Evolutionary conservation across 169 alveolate species (phyloP).

Genomic region (Eimeria necatrix): DNA sequence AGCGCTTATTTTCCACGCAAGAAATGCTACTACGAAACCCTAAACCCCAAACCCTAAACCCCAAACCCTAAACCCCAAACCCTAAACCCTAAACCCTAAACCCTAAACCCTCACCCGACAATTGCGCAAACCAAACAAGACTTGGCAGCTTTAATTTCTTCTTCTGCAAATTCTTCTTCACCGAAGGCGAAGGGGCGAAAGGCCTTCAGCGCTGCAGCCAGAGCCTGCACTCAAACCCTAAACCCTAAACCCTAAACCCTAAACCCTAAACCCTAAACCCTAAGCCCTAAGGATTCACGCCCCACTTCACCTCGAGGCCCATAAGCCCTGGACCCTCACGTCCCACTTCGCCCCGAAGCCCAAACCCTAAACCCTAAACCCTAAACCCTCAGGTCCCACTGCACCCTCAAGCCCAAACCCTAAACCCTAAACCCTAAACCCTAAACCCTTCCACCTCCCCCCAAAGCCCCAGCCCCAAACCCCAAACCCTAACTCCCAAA

Average conservation of each 20-base stretch:
- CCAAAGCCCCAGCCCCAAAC: background rate
- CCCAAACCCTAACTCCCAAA: background rate
- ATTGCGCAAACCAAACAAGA: background rate
- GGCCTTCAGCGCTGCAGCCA: background rate
- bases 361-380: slow-evolving; percentile 32
- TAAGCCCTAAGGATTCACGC: no score
- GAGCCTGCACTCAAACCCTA: background rate
- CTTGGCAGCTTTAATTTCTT: background rate
- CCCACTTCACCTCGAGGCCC: no score
- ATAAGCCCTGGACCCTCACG: background rate
- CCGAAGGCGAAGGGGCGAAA: background rate
- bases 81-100: slow-evolving; percentile 24
- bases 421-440: slow-evolving; percentile 25
- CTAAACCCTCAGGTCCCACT: no score
- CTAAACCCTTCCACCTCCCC: slow-evolving; percentile 1
- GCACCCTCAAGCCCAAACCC: slow-evolving; percentile 15
- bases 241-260: background rate
- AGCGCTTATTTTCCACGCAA: no score
- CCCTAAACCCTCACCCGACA: background rate
- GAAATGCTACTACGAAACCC: no score
- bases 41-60: background rate
- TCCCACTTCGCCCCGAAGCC: no score
- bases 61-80: slow-evolving; percentile 12
- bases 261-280: slow-evolving; percentile 33
- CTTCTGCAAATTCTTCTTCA: background rate